Evolutionary conservation across 805 yeast genomes (phyloP).

Genomic region (Candida pseudofarinosa): DNA sequence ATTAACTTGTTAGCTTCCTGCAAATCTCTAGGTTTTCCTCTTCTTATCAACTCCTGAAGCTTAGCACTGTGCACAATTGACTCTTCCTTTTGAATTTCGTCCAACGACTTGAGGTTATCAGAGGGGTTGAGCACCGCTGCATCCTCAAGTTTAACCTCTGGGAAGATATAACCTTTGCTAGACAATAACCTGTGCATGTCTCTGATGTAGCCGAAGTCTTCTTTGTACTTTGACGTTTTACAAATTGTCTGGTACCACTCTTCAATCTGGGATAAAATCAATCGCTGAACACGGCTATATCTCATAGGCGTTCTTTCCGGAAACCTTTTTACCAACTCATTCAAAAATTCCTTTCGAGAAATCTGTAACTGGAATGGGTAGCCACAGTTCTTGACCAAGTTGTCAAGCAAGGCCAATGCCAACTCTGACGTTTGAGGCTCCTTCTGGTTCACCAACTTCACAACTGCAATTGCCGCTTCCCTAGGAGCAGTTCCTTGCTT

Average conservation of each 20-base stretch:
- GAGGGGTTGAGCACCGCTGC: constrained; percentile 90
- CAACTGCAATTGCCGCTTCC: constrained; percentile 87
- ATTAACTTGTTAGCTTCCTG: constrained; percentile 94
- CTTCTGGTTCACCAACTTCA: constrained; percentile 72
- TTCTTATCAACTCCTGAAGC: constrained; percentile 88
- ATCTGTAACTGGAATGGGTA: constrained; percentile 95
- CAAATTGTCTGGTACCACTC: constrained; percentile 98
- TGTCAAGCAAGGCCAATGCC: constrained; percentile 81
- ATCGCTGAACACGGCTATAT: constrained; percentile 76
- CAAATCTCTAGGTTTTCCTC: constrained; percentile 93
- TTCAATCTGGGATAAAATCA: constrained; percentile 84
- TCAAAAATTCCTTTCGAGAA: constrained; percentile 89
- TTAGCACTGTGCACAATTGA: constrained; percentile 90
- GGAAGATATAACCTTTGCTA: constrained; percentile 90
- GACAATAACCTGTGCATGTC: constrained; percentile 92
- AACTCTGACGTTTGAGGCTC: constrained; percentile 81
- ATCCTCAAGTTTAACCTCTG: constrained; percentile 85
- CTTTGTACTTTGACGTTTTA: constrained; percentile 82
- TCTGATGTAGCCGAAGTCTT: constrained; percentile 85
- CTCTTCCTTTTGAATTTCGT: constrained; percentile 90
- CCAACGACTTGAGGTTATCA: constrained; percentile 80
- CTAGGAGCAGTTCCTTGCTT: constrained; percentile 89
- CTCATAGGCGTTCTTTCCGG: constrained; percentile 92
- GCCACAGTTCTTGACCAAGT: constrained; percentile 94
- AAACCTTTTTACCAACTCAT: constrained; percentile 86